Conservation (phyloP, 148 eudicot species). For the Vaccinium darrowii region DNA sequence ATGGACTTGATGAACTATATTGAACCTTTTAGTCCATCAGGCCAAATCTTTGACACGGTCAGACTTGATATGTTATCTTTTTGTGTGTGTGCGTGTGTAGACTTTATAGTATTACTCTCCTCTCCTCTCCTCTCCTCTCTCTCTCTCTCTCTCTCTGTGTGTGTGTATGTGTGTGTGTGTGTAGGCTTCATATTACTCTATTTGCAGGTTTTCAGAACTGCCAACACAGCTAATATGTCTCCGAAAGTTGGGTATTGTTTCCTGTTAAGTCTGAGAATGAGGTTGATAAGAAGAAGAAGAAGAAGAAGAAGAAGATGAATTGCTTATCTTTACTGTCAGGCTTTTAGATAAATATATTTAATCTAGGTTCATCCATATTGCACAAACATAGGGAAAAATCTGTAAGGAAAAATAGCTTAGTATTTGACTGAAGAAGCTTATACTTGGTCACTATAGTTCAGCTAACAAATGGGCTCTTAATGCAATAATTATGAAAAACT, state of each 20-base stretch:
- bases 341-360: neutral
- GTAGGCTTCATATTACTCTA: neutral
- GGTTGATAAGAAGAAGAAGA: neutral
- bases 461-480: neutral
- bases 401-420: neutral
- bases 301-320: no score
- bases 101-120: neutral
- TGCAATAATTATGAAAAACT: neutral
- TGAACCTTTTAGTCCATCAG: neutral
- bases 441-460: neutral
- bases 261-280: neutral
- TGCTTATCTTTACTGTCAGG: neutral
- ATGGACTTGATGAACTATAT: neutral
- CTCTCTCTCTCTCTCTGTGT: no score
- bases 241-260: neutral
- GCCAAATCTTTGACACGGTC: neutral
- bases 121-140: no score
- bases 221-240: neutral
- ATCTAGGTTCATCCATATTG: neutral
- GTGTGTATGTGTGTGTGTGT: no score
- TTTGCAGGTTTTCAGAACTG: neutral
- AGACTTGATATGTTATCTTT: neutral
- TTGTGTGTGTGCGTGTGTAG: neutral
- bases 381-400: neutral
- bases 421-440: neutral